A percentile compares a stretch with the other conserved stretches of the same genome.
Conservation (phyloP, 2,329 filamentous ascomycete species). For the Pyricularia grisea region DNA sequence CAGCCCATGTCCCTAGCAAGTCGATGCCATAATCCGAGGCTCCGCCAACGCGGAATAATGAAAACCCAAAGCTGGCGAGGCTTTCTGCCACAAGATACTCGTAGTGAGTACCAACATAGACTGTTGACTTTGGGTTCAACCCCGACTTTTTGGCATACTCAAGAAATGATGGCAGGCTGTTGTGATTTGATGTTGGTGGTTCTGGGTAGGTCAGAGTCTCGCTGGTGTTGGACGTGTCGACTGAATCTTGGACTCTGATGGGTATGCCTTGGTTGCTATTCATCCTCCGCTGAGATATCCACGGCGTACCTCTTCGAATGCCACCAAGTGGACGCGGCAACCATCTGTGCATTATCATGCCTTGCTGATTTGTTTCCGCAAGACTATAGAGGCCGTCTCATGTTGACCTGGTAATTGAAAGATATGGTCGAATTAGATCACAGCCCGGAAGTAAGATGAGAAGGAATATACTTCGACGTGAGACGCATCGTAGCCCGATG, state of each 20-base stretch:
- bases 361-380: neutral
- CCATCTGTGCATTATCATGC: neutral
- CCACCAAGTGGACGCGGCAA: neutral
- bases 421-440: neutral
- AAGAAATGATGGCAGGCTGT: conserved; percentile 55
- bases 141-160: conserved; percentile 48
- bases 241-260: neutral
- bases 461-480: neutral
- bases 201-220: conserved; percentile 32
- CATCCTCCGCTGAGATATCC: neutral
- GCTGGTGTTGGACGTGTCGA: neutral
- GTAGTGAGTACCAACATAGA: conserved; percentile 66
- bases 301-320: neutral
- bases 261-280: neutral
- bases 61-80: conserved; percentile 53
- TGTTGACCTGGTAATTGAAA: neutral
- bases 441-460: neutral
- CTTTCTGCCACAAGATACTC: conserved; percentile 58
- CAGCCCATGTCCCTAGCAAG: conserved; percentile 59
- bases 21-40: conserved; percentile 64
- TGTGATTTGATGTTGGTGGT: conserved; percentile 41
- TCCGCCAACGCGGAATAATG: conserved; percentile 55
- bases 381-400: neutral
- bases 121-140: conserved; percentile 45
- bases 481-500: neutral